These are phyloP conservation scores for Suillus subaureus DNA, from an alignment of 768 basidiomycete species.

Conservation along the genomic window DNA sequence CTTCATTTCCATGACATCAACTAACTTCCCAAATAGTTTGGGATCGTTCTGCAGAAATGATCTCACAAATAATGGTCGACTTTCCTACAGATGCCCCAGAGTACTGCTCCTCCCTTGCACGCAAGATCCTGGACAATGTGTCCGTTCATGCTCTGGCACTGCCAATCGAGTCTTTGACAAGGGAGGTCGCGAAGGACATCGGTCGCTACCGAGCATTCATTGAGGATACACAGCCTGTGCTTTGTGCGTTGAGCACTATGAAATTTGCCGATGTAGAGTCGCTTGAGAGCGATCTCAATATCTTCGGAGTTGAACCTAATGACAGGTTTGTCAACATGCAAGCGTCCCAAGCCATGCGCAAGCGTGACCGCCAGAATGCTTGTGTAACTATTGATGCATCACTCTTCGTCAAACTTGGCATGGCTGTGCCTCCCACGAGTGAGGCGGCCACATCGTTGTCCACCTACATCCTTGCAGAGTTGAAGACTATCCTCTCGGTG, in stretches of 20 bases:
- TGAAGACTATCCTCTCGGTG: slow-evolving; percentile 35
- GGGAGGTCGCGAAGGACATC: slow-evolving; percentile 15
- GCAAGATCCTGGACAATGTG: slow-evolving; percentile 26
- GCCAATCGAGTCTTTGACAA: slow-evolving; percentile 19
- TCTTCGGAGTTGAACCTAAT: slow-evolving; percentile 5
- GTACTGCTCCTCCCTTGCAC: slow-evolving; percentile 22
- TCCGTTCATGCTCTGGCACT: slow-evolving; percentile 26
- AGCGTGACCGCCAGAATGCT: slow-evolving; percentile 17
- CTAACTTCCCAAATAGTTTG: slow-evolving; percentile 15
- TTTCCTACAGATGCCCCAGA: slow-evolving; percentile 33
- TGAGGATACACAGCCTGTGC: slow-evolving; percentile 23
- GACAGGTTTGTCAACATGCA: slow-evolving; percentile 12
- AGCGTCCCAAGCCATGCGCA: slow-evolving; percentile 32
- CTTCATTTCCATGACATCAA: not conserved
- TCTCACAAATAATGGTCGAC: slow-evolving; percentile 31
- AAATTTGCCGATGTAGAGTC: not conserved
- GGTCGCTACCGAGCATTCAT: slow-evolving; percentile 24
- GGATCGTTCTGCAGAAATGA: slow-evolving; percentile 17
- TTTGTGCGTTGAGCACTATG: slow-evolving; percentile 21
- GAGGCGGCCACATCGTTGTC: slow-evolving; percentile 22
- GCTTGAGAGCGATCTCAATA: slow-evolving; percentile 3
- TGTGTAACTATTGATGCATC: slow-evolving; percentile 23
- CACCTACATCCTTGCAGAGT: slow-evolving; percentile 21
- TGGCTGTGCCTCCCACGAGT: slow-evolving; percentile 26
- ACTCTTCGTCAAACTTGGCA: slow-evolving; percentile 33